Base-by-base conservation (phyloP, 371 early-diverging fungal species). In the Fennellomyces sp. region DNA sequence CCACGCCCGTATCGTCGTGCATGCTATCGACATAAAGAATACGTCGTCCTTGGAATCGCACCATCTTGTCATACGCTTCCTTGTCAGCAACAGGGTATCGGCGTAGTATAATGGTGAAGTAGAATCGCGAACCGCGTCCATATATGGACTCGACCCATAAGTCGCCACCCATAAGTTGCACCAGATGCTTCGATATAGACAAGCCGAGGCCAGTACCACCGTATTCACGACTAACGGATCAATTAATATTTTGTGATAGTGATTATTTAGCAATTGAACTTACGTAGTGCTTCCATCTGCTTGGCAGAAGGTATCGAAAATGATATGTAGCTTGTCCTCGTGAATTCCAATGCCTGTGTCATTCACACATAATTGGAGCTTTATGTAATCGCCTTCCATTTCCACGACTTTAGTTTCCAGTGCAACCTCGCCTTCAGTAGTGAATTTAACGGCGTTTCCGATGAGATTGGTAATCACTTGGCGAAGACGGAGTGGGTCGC, bases 291-390 rank as follows among this genome's bases (percentile, higher is more conserved):
- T 84, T 17, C 89, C 86, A 50, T 88, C 89, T 3, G 90, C 93
- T 66, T 91, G 92, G 42, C 84, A 74, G 71, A 89, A 94, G 5
- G 89, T 88, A 48, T 87, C 85, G 63, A 94, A 94, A 17, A 93
- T 85, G 53, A 84, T 62, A 26, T 81, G 66, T 52, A 86, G 71
- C 65, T 84, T 87, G 54, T 87, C 86, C 29, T 80, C 74, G 31
- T 81, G 72, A 54, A 93, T 92, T n/a, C 93, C 94, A 31, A 92
- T 92, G 30, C 94, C 94, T 0, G 88, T 87, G 61, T 94, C 94
- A 28, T 66, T 70, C 28, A 93, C 88, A 56, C 84, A 84, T 47
- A 91, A 75, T 55, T 82, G 81, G 13, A 89, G 70, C 21, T 68
- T 73, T 12, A 85, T 69, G 19, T 65, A 60, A 47, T 75, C 72